Base-by-base conservation (phyloP, 345 rosid genomes). In the Eutrema japonicum region DNA sequence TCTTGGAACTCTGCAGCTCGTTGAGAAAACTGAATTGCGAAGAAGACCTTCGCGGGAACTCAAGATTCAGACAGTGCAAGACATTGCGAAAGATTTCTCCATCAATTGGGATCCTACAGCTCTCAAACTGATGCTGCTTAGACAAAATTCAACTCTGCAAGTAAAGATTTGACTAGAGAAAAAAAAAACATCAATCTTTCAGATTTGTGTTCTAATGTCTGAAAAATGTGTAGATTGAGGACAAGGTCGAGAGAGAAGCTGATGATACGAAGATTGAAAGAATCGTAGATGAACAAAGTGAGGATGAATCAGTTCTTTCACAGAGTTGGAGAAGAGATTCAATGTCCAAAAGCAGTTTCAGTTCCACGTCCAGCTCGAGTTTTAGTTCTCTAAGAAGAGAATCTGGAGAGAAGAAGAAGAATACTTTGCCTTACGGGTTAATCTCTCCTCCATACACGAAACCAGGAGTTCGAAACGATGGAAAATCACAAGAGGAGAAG, bases 41-140 rank as follows among this genome's bases (percentile, higher is more conserved):
- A 68, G 27, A 43, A 62, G 61, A 54, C 77, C 80, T 11, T 56
- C 88, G 22, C 77, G 80, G 52, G 96, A 90, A 46, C 69, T 64
- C 67, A 90, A 88, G 82, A 76, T 93, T 81, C 85, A 79, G 75
- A 75, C 87, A 50, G 71, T 93, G 76, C 77, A 73, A 46, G 87
- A 82, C 3, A 64, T 90, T 32, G 88, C 89, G 6, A 65, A 78
- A 26, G 98, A 93, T 62, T 80, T 71, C 65, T 80, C 80, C 8
- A 62, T 89, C 22, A 79, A 82, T 9, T 96, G 97, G 96, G 91
- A 85, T 74, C 64, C 91, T 22, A 84, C 82, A 79, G 64, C 83
- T 35, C 73, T 91, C 63, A 84, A 89, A 43, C 84, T 83, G 78
- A 74, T 83, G 67, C 81, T 87, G 7, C 84, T 85, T 37, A 76